Percentiles rank a stretch among this genome's conserved stretches.
These are phyloP conservation scores for Drechslera avenae DNA, from an alignment of 2,329 filamentous ascomycete species.

Conservation along the genomic window DNA sequence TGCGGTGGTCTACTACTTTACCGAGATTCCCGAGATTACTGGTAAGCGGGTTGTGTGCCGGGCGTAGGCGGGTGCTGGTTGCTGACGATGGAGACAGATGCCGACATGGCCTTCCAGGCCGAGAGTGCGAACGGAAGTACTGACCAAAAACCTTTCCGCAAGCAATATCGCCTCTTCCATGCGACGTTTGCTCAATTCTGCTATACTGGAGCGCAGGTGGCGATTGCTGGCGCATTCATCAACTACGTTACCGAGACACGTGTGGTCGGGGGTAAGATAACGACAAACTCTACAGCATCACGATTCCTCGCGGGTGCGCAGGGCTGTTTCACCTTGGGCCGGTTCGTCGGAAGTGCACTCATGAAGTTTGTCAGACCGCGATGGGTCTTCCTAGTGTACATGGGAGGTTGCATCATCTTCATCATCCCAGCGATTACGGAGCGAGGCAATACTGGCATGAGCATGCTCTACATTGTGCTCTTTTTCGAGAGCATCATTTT, in stretches of 20 bases:
- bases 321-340: constrained; percentile 72
- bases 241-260: constrained; percentile 58
- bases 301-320: constrained; percentile 77
- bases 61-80: constrained; percentile 1
- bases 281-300: constrained; percentile 60
- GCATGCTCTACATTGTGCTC: constrained; percentile 72
- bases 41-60: constrained; percentile 12
- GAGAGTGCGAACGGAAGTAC: constrained; percentile 42
- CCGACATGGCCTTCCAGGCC: constrained; percentile 63
- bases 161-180: constrained; percentile 75
- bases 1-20: constrained; percentile 64
- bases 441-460: constrained; percentile 58
- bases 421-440: constrained; percentile 59
- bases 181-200: constrained; percentile 78
- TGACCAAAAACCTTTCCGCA: constrained; percentile 58
- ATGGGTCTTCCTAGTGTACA: constrained; percentile 71
- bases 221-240: constrained; percentile 54
- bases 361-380: constrained; percentile 72
- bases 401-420: constrained; percentile 63
- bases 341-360: constrained; percentile 69
- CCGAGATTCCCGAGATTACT: constrained; percentile 61
- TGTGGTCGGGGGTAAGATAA: constrained; percentile 20
- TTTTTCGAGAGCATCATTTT: constrained; percentile 85
- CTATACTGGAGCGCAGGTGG: constrained; percentile 76
- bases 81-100: constrained; percentile 18